A percentile compares a stretch with the other conserved stretches of the same genome.
phyloP scores from a whole-genome alignment of 345 rosid species.

The Ricinus communis region DNA sequence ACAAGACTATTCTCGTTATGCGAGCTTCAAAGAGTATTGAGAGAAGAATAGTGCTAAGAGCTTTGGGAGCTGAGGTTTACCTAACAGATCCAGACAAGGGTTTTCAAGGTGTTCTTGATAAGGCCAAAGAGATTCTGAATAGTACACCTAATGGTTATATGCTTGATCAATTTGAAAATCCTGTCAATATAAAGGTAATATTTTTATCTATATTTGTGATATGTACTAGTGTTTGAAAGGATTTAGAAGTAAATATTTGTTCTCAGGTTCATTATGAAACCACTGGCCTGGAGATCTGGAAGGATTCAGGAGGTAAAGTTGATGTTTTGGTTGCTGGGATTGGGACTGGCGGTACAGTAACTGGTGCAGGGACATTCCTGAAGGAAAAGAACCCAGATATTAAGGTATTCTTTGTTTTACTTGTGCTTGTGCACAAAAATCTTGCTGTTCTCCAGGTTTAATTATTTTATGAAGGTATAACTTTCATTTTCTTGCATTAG shows the following conservation, averaged over 20 bases:
- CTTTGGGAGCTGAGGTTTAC: slow-evolving; percentile 28
- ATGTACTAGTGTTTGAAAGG: not conserved
- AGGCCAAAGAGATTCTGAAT: slow-evolving; percentile 21
- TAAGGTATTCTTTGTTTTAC: slow-evolving; percentile 23
- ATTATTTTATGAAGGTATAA: not conserved
- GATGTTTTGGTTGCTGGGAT: slow-evolving; percentile 25
- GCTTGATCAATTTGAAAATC: slow-evolving; percentile 27
- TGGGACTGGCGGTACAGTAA: slow-evolving; percentile 30
- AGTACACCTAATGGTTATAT: slow-evolving; percentile 28
- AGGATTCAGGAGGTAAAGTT: slow-evolving; percentile 21
- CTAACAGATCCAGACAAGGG: slow-evolving; percentile 18
- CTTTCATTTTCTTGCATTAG: slow-evolving; percentile 8
- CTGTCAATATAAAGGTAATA: slow-evolving; percentile 21
- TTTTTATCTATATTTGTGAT: not conserved
- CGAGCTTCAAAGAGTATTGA: slow-evolving; percentile 29
- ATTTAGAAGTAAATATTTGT: not conserved
- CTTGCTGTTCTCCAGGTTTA: not conserved
- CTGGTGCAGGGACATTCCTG: slow-evolving; percentile 28
- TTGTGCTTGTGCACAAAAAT: too few species aligned
- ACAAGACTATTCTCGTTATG: slow-evolving; percentile 20
- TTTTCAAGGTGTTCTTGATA: slow-evolving; percentile 1
- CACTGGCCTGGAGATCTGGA: slow-evolving; percentile 34
- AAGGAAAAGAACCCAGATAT: slow-evolving; percentile 25
- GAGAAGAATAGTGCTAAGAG: slow-evolving; percentile 24
- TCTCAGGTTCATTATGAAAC: slow-evolving; percentile 27